Evolutionary conservation across 306 rosid species (phyloP).

Genomic region (Hylodesmum podocarpum): DNA sequence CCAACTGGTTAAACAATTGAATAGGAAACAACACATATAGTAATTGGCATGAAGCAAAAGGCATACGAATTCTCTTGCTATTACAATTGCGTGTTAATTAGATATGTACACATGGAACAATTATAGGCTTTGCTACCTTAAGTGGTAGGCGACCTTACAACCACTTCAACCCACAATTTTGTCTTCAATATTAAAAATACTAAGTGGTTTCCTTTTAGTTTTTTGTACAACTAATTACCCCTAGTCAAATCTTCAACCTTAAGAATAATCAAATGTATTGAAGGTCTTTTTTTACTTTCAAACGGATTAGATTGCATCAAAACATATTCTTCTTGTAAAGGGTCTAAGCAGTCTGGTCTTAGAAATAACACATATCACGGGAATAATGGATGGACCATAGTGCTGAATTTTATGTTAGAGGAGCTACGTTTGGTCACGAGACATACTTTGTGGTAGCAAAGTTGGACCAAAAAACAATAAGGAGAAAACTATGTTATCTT

Average conservation of each 20-base stretch:
- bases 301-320: constrained; percentile 7
- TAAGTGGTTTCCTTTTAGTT: background rate
- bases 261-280: constrained; percentile 14
- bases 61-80: background rate
- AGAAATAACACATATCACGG: background rate
- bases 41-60: background rate
- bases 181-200: background rate
- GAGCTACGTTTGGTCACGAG: background rate
- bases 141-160: background rate
- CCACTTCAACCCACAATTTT: background rate
- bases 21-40: background rate
- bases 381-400: constrained; percentile 21
- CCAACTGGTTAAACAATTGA: background rate
- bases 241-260: constrained; percentile 34
- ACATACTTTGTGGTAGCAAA: background rate
- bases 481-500: constrained; percentile 28
- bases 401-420: constrained; percentile 7
- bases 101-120: background rate
- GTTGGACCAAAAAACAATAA: background rate
- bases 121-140: background rate
- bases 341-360: background rate
- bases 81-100: background rate
- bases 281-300: constrained; percentile 19
- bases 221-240: background rate
- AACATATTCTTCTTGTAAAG: constrained; percentile 16